Conservation (phyloP, 345 rosid species). For the Lepidium aucheri region DNA sequence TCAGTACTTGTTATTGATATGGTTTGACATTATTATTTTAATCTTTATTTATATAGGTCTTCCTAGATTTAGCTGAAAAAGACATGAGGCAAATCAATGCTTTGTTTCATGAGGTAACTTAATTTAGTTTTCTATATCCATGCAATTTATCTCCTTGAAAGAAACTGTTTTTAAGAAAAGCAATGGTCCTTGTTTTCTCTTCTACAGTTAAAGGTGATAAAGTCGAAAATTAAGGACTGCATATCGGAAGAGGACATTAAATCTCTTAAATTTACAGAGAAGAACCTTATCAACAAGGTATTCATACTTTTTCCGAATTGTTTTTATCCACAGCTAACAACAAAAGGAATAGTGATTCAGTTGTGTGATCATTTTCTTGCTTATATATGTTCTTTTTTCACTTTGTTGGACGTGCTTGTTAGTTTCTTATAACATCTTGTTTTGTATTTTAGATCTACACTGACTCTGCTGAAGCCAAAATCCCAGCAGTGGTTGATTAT, state of each 20-base stretch:
- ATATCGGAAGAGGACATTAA: conserved; percentile 65
- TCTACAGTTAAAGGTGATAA: conserved; percentile 63
- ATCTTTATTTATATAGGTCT: conserved; percentile 44
- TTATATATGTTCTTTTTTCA: neutral
- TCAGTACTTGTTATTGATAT: neutral
- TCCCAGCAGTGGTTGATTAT: conserved; percentile 82
- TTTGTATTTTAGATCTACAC: conserved; percentile 63
- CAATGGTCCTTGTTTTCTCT: conserved; percentile 9
- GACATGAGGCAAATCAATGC: conserved; percentile 72
- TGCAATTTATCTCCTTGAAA: neutral
- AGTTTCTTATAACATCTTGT: conserved; percentile 4
- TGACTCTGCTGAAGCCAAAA: conserved; percentile 89
- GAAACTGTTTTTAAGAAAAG: conserved; percentile 4
- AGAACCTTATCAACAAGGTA: conserved; percentile 85
- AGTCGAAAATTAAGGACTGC: conserved; percentile 57
- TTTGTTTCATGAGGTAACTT: conserved; percentile 75
- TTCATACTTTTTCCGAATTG: neutral
- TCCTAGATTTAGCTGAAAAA: conserved; percentile 73
- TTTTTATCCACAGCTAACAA: neutral
- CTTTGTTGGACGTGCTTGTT: neutral
- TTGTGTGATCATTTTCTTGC: neutral
- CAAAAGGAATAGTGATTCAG: neutral
- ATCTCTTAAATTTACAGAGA: conserved; percentile 64
- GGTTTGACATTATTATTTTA: neutral
- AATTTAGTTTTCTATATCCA: conserved; percentile 6